Conservation (phyloP, 2,329 filamentous ascomycete genomes). For the Sphaerulina populicola region DNA sequence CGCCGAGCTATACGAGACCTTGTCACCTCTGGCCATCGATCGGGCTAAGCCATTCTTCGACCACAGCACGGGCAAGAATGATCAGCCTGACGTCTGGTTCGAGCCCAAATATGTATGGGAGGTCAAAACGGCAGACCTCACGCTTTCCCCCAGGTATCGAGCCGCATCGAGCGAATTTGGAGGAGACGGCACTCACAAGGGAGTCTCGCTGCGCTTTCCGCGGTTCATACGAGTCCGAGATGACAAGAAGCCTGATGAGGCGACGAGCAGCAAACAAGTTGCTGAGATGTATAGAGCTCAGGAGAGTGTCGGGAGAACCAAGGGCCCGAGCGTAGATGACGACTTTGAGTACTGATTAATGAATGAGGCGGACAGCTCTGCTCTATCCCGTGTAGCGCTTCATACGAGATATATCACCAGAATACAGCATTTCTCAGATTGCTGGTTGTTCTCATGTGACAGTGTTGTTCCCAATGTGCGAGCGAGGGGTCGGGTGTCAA, state of each 20-base stretch:
- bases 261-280: constrained; percentile 74
- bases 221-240: constrained; percentile 85
- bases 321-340: constrained; percentile 82
- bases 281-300: constrained; percentile 97
- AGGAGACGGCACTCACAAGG: constrained; percentile 53
- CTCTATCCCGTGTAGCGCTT: background rate
- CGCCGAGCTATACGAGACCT: constrained; percentile 70
- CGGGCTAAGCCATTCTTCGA: constrained; percentile 89
- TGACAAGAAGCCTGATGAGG: constrained; percentile 91
- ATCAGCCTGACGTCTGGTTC: constrained; percentile 98
- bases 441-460: background rate
- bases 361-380: background rate
- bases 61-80: constrained; percentile 73
- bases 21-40: constrained; percentile 74
- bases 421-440: background rate
- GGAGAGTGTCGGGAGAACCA: constrained; percentile 78
- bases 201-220: constrained; percentile 84
- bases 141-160: constrained; percentile 83
- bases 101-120: constrained; percentile 94
- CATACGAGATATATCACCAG: background rate
- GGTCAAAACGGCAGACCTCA: constrained; percentile 92
- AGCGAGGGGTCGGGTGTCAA: too few species aligned
- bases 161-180: constrained; percentile 76
- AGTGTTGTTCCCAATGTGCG: too few species aligned
- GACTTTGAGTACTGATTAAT: constrained; percentile 80